Conservation (phyloP, 2,329 filamentous ascomycete genomes). For the Grosmannia huntii region DNA sequence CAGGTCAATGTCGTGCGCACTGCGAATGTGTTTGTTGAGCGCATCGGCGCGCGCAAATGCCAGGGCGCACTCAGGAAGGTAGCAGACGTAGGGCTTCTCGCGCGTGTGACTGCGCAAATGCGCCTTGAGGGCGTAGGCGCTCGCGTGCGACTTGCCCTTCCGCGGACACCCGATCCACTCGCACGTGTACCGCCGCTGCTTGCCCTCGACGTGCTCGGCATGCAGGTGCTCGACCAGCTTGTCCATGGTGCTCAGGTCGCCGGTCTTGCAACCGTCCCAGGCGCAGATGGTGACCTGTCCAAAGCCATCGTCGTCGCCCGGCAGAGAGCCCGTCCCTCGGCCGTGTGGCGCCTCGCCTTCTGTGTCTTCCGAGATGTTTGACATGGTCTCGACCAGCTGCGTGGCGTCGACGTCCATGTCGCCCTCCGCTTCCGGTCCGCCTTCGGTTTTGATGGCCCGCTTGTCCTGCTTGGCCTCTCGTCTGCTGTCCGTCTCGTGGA, state of each 20-base stretch:
- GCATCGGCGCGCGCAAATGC: constrained; percentile 94
- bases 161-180: constrained; percentile 86
- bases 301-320: constrained; percentile 66
- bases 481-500: not conserved
- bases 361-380: constrained; percentile 80
- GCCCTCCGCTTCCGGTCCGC: constrained; percentile 11
- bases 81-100: constrained; percentile 97
- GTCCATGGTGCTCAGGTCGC: constrained; percentile 70
- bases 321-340: constrained; percentile 21
- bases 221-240: constrained; percentile 73
- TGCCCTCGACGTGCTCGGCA: constrained; percentile 82
- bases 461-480: not conserved
- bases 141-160: constrained; percentile 85
- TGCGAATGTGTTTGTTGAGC: constrained; percentile 95
- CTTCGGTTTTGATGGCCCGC: constrained; percentile 12
- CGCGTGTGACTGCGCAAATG: constrained; percentile 97
- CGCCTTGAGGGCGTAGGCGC: constrained; percentile 87
- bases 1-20: constrained; percentile 93
- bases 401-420: not conserved
- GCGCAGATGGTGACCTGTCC: constrained; percentile 67
- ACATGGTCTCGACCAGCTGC: constrained; percentile 39
- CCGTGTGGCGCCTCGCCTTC: constrained; percentile 62
- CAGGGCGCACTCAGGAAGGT: constrained; percentile 89
- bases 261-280: constrained; percentile 63
- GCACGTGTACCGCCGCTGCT: constrained; percentile 95